Base-by-base conservation (phyloP, 495 filamentous ascomycete species). In the Hypoxylon perforatum region DNA sequence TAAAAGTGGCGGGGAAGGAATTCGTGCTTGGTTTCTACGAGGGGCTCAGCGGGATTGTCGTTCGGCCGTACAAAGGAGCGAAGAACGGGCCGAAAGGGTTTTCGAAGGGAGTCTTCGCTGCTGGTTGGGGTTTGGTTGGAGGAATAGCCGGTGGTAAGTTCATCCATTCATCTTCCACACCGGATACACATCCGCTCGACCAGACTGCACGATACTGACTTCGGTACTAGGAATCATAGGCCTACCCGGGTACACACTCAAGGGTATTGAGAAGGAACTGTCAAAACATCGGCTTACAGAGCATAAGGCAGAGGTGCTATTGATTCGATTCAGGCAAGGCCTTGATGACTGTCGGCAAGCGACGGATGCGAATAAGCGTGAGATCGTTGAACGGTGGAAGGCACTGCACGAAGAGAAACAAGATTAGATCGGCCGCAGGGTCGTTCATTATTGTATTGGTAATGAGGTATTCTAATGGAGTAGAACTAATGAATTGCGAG, bases 191-290 rank as follows among this genome's bases (percentile, higher is more conserved):
- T n/a, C n/a, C n/a, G n/a, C n/a, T 41, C 19, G 2, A 22, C 23
- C 5, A 35, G 28, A 35, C 23, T 33, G 1, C 47, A 36, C 8
- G 6, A 57, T 36, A 14, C 57, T 53, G 36, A 61, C 50, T 18
- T 3, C 18, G 22, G 25, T 51, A 6, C 50, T 63, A 45, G 74
- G 62, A 0, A 57, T 84, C 17, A 84, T 82, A 72, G 85, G 81
- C 1, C 65, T 90, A 9, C 80, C 82, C 0, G 87, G 84, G 1
- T 90, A 89, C 67, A 82, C 86, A 0, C 76, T 88, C 53, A 85
- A 86, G 53, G 89, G 89, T 0, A 69, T 90, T 3, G 86, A 89
- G 71, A 86, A 86, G 67, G 83, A 88, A 50, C 70, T 90, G 11
- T 82, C 85, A 45, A 87, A 86, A 50, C 81, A 73, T 22, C 28